Percentiles rank a stretch among this genome's conserved stretches.
These are phyloP conservation scores for Phaeosphaeriaceae sp. DNA, from an alignment of 2,329 filamentous ascomycete species.

Conservation along the genomic window DNA sequence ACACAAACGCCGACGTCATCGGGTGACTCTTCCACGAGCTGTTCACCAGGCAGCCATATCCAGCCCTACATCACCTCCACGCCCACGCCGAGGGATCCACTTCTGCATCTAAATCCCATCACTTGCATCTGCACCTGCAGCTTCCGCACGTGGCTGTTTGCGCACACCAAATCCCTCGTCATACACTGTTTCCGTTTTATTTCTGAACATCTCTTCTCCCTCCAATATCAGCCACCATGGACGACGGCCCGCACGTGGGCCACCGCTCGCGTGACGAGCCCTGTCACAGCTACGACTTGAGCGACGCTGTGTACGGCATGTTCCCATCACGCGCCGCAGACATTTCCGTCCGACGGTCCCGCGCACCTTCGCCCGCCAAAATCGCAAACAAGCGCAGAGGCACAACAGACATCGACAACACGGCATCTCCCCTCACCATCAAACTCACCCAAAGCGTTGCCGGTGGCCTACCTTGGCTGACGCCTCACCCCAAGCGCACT, in stretches of 20 bases:
- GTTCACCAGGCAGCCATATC: constrained; percentile 36
- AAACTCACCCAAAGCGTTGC: constrained; percentile 10
- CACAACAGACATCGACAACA: constrained; percentile 5
- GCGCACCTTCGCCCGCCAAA: constrained; percentile 15
- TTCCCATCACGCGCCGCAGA: constrained; percentile 26
- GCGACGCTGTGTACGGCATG: constrained; percentile 18
- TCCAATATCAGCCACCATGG: constrained; percentile 16
- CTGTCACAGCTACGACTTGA: constrained; percentile 20
- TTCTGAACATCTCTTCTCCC: neutral
- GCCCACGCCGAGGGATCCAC: constrained; percentile 7
- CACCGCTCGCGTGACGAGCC: constrained; percentile 26
- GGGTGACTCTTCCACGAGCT: constrained; percentile 33
- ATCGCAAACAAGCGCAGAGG: constrained; percentile 16
- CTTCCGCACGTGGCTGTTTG: constrained; percentile 19
- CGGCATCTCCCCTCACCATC: constrained; percentile 10
- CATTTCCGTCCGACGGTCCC: constrained; percentile 14
- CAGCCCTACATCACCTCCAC: constrained; percentile 11
- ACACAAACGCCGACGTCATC: constrained; percentile 39
- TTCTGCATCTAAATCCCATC: constrained; percentile 13
- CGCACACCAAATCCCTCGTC: constrained; percentile 9
- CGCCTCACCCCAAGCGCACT: constrained; percentile 10
- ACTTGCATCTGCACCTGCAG: constrained; percentile 27
- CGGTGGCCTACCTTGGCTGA: constrained; percentile 21
- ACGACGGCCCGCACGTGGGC: constrained; percentile 15
- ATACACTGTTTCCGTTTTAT: neutral